These are phyloP conservation scores for Fulvia fulva DNA, from an alignment of 2,329 filamentous ascomycete species.

Conservation along the genomic window DNA sequence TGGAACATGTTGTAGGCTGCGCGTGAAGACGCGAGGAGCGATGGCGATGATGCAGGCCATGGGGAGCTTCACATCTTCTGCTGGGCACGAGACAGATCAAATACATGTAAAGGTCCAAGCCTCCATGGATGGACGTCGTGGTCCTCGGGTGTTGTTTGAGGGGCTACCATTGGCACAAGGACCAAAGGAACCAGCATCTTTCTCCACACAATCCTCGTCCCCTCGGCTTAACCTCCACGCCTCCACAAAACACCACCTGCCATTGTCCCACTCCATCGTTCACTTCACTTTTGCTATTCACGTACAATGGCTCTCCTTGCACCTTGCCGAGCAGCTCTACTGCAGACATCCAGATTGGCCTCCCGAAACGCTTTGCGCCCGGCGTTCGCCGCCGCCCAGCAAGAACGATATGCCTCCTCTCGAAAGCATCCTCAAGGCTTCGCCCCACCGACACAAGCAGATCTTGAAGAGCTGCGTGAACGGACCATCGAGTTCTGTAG, in stretches of 20 bases:
- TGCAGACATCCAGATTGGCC: constrained; percentile 14
- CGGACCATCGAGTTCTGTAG: constrained; percentile 83
- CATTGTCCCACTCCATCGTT: not conserved
- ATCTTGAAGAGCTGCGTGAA: constrained; percentile 76
- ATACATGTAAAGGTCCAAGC: constrained; percentile 2
- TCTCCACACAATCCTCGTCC: not conserved
- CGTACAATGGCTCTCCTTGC: constrained; percentile 19
- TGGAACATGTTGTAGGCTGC: constrained; percentile 15
- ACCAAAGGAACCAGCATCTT: not conserved
- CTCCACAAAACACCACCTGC: not conserved
- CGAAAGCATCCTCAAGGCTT: constrained; percentile 68
- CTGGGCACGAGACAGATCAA: not conserved
- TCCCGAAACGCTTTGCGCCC: constrained; percentile 7
- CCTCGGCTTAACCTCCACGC: not conserved
- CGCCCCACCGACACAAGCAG: constrained; percentile 63
- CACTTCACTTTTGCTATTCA: not conserved
- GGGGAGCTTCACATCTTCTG: constrained; percentile 5
- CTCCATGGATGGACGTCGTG: no score
- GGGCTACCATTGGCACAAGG: constrained; percentile 6
- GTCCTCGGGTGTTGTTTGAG: no score
- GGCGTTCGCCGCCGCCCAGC: constrained; percentile 14
- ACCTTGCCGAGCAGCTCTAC: constrained; percentile 25
- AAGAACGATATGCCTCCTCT: constrained; percentile 50
- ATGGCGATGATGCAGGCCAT: constrained; percentile 17
- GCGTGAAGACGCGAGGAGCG: constrained; percentile 12